Evolutionary conservation across 2,329 filamentous ascomycete genomes (phyloP).

Genomic region (Paraconiothyrium sp.): DNA sequence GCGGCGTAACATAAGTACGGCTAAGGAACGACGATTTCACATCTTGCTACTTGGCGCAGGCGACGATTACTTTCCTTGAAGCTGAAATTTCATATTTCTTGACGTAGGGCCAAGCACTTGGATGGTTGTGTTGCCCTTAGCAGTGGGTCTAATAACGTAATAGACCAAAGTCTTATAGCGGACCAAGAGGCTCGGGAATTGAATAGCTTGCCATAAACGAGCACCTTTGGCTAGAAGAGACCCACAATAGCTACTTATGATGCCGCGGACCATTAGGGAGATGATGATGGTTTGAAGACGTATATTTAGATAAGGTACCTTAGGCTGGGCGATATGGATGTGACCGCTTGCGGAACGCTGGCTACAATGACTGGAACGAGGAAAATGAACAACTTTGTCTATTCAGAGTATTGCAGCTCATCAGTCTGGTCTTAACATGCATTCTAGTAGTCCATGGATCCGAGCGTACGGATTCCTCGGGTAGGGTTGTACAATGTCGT

Average conservation of each 20-base stretch:
- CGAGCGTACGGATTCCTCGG: not conserved
- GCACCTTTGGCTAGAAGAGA: not conserved
- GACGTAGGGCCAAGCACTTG: slow-evolving; percentile 12
- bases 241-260: not conserved
- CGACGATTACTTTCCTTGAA: slow-evolving; percentile 10
- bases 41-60: slow-evolving; percentile 5
- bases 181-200: slow-evolving; percentile 4
- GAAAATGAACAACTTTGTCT: too few relatives aligned
- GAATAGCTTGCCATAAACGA: not conserved
- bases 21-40: not conserved
- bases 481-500: not conserved
- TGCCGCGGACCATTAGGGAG: not conserved
- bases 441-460: not conserved
- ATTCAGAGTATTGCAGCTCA: not conserved
- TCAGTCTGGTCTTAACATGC: not conserved
- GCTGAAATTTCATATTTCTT: slow-evolving; percentile 4
- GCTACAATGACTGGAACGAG: not conserved
- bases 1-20: slow-evolving; percentile 6
- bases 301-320: not conserved
- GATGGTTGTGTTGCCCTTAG: slow-evolving; percentile 1
- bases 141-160: slow-evolving; percentile 16
- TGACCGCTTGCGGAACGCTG: not conserved
- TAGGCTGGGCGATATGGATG: not conserved
- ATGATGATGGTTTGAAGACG: not conserved
- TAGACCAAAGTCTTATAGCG: not conserved